These are phyloP conservation scores for Botrytis paeoniae DNA, from an alignment of 2,329 filamentous ascomycete genomes.

Conservation along the genomic window DNA sequence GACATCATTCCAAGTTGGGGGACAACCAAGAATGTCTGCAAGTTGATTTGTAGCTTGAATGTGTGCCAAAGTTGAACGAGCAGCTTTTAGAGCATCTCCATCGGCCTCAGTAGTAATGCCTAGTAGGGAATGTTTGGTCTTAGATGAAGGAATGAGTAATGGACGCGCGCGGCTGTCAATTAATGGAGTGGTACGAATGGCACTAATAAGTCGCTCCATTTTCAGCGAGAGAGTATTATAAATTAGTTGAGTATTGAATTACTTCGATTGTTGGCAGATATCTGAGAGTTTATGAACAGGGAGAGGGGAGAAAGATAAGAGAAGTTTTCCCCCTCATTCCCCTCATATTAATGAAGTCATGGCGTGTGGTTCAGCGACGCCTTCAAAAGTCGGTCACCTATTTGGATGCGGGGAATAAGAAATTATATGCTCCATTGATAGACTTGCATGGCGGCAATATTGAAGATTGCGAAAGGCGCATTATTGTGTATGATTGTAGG, in stretches of 20 bases:
- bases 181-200: conserved; percentile 57
- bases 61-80: conserved; percentile 62
- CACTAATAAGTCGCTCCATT: conserved; percentile 26
- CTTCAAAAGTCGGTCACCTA: neutral
- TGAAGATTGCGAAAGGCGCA: neutral
- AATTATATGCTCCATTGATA: neutral
- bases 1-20: conserved; percentile 59
- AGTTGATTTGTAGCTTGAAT: conserved; percentile 69
- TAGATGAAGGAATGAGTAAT: conserved; percentile 53
- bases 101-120: conserved; percentile 71
- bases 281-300: neutral
- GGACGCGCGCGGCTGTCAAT: conserved; percentile 74
- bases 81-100: conserved; percentile 63
- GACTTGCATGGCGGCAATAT: neutral
- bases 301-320: no score
- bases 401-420: neutral
- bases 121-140: conserved; percentile 49
- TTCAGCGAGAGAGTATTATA: neutral
- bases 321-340: neutral
- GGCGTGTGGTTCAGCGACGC: neutral
- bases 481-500: neutral
- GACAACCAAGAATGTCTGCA: conserved; percentile 59
- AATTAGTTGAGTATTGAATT: neutral
- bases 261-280: neutral
- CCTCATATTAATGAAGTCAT: conserved; percentile 1